Percentiles rank a stretch among this genome's conserved stretches.
phyloP scores from a whole-genome alignment of 2,329 filamentous ascomycete genomes.

The Erysiphe neolycopersici region DNA sequence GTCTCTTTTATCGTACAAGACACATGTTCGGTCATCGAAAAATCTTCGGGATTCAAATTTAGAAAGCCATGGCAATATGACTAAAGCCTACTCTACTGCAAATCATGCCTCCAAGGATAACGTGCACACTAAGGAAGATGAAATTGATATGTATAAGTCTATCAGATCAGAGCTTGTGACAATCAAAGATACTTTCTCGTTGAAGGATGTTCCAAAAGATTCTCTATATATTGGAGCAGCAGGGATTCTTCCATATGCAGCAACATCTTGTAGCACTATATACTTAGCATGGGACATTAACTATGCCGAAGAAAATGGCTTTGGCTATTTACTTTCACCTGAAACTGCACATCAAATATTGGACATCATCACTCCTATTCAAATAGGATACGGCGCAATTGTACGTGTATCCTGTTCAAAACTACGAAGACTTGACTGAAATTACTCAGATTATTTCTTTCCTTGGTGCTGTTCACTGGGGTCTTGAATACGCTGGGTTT shows the following conservation, averaged over 20 bases:
- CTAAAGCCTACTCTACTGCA: not conserved
- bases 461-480: conserved; percentile 81
- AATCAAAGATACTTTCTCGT: conserved; percentile 41
- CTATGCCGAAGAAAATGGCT: conserved; percentile 31
- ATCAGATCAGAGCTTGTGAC: conserved; percentile 30
- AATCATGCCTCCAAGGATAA: not conserved
- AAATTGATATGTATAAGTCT: not conserved
- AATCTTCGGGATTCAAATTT: not conserved
- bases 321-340: conserved; percentile 33
- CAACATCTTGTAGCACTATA: conserved; percentile 57
- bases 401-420: conserved; percentile 18
- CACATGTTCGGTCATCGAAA: not conserved
- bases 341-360: conserved; percentile 48
- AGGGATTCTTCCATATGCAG: conserved; percentile 64
- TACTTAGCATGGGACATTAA: conserved; percentile 67
- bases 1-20: not conserved
- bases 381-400: conserved; percentile 74
- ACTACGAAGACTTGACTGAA: conserved; percentile 1
- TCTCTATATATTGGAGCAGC: conserved; percentile 43
- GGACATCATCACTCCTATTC: conserved; percentile 55
- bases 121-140: not conserved
- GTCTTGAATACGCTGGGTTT: conserved; percentile 55
- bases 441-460: conserved; percentile 54
- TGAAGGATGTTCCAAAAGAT: conserved; percentile 37
- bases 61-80: not conserved